phyloP scores from a whole-genome alignment of 2,329 filamentous ascomycete genomes.

The Leptographium radiaticola region DNA sequence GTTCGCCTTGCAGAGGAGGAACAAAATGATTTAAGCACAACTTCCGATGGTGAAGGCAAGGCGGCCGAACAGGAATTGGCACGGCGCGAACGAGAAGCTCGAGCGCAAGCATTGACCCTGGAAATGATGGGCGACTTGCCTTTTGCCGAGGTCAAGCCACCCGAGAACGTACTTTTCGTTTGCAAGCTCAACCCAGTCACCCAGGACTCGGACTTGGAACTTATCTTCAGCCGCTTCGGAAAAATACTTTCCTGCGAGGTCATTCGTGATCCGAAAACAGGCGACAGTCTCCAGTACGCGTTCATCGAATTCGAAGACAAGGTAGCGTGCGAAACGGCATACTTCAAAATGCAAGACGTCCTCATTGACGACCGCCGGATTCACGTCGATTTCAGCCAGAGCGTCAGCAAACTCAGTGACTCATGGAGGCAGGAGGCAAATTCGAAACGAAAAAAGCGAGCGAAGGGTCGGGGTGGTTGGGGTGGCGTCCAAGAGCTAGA shows the following conservation, averaged over 20 bases:
- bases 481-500: constrained; percentile 81
- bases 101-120: constrained; percentile 84
- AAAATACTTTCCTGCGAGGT: constrained; percentile 93
- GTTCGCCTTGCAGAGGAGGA: constrained; percentile 78
- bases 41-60: constrained; percentile 47
- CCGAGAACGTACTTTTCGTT: constrained; percentile 93
- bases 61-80: constrained; percentile 55
- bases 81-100: constrained; percentile 77
- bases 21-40: constrained; percentile 52
- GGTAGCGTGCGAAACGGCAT: constrained; percentile 83
- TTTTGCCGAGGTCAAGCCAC: constrained; percentile 93
- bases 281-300: constrained; percentile 90
- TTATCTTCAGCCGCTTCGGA: constrained; percentile 95
- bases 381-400: constrained; percentile 97
- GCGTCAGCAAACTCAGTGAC: constrained; percentile 75
- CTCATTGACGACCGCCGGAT: constrained; percentile 95
- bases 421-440: constrained; percentile 82
- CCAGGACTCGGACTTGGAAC: constrained; percentile 80
- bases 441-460: constrained; percentile 50
- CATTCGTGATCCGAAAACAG: constrained; percentile 84
- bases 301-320: constrained; percentile 97
- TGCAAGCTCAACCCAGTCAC: constrained; percentile 98
- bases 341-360: constrained; percentile 98
- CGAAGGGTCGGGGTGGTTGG: constrained; percentile 55
- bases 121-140: constrained; percentile 97